Evolutionary conservation across 2,329 filamentous ascomycete genomes (phyloP).

Genomic region (Fonsecaea erecta): DNA sequence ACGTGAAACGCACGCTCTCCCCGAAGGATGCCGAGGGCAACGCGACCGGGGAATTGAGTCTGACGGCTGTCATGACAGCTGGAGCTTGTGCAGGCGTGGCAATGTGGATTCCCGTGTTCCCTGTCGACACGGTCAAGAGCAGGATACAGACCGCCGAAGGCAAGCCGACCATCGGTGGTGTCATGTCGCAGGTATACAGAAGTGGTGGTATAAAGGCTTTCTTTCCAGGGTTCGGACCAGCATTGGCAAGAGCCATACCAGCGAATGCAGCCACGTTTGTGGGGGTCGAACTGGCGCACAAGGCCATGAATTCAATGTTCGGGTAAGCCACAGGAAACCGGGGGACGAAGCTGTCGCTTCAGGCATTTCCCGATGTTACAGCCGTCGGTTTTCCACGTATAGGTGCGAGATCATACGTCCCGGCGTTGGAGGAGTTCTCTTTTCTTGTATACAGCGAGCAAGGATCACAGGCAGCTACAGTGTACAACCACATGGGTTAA

Average conservation of each 20-base stretch:
- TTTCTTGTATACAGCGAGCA: background rate
- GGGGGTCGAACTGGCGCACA: slow-evolving; percentile 57
- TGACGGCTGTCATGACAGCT: slow-evolving; percentile 81
- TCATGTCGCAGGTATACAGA: slow-evolving; percentile 80
- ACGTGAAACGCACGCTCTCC: slow-evolving; percentile 85
- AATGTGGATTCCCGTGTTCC: slow-evolving; percentile 99
- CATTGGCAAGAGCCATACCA: slow-evolving; percentile 87
- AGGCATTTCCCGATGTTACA: background rate
- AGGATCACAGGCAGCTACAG: background rate
- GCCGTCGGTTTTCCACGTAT: background rate
- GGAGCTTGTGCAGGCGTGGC: slow-evolving; percentile 91
- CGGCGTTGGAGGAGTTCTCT: slow-evolving; percentile 3
- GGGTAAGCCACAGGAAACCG: slow-evolving; percentile 35
- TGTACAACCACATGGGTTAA: background rate
- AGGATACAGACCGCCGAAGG: slow-evolving; percentile 89
- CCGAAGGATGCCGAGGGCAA: slow-evolving; percentile 78
- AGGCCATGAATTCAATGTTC: slow-evolving; percentile 55
- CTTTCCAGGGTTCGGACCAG: slow-evolving; percentile 95
- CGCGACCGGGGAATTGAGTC: slow-evolving; percentile 74
- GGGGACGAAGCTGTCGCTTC: background rate
- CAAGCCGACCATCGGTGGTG: slow-evolving; percentile 76
- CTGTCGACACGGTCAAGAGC: slow-evolving; percentile 94
- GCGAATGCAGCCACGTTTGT: slow-evolving; percentile 94
- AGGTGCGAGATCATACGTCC: background rate
- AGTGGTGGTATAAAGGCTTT: slow-evolving; percentile 86